A percentile compares a stretch with the other conserved stretches of the same genome.
Evolutionary conservation across 805 yeast genomes (phyloP).

Genomic region (Vanderwaltozyma yarrowii): DNA sequence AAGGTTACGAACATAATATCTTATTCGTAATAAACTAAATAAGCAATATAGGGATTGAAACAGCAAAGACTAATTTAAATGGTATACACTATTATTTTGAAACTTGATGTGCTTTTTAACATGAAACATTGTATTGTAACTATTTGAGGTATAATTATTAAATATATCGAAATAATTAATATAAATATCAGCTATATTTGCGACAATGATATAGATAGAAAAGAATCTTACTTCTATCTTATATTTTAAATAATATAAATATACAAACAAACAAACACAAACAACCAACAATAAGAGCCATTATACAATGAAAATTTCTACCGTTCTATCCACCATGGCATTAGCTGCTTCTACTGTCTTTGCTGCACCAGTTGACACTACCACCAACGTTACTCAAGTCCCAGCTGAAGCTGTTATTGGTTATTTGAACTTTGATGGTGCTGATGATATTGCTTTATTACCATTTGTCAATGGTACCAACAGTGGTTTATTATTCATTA

Average conservation of each 20-base stretch:
- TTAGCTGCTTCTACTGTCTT: conserved; percentile 6
- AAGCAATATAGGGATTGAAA: no score
- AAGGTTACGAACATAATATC: no score
- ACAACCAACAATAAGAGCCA: neutral
- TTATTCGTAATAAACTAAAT: no score
- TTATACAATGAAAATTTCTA: conserved; percentile 12
- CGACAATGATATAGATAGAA: no score
- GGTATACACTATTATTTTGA: no score
- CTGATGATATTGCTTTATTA: conserved; percentile 17
- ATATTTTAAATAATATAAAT: neutral
- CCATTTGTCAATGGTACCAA: conserved; percentile 21
- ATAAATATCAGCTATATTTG: no score
- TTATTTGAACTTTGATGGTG: conserved; percentile 20
- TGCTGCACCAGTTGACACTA: conserved; percentile 18
- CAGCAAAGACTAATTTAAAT: no score
- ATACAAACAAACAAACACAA: neutral
- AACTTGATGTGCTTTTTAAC: no score
- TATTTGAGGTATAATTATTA: no score
- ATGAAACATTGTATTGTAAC: no score
- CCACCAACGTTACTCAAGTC: conserved; percentile 5
- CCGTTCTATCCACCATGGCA: conserved; percentile 6
- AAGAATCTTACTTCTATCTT: no score
- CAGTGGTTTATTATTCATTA: conserved; percentile 23
- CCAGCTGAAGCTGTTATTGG: conserved; percentile 25
- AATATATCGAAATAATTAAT: no score